These are phyloP conservation scores for Echium plantagineum DNA, from an alignment of 257 asterid species.

Conservation along the genomic window DNA sequence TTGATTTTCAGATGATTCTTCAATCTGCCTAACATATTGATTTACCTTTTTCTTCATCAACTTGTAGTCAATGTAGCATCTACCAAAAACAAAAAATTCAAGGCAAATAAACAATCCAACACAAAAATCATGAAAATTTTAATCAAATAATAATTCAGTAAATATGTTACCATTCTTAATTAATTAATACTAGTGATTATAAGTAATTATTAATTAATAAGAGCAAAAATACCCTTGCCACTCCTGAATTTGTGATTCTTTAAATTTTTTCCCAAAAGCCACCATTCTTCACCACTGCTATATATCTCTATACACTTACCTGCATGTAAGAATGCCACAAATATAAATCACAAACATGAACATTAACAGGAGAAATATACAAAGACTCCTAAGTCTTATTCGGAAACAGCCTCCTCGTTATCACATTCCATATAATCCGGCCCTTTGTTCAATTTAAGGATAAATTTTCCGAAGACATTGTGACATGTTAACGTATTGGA, in stretches of 20 bases:
- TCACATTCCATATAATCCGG: no score
- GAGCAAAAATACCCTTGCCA: constrained; percentile 34
- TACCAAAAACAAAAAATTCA: constrained; percentile 13
- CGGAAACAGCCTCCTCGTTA: no score
- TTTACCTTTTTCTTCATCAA: constrained; percentile 85
- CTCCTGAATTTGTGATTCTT: constrained; percentile 29
- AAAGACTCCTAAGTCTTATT: no score
- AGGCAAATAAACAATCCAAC: neutral
- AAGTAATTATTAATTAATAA: neutral
- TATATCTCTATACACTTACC: neutral
- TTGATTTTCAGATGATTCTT: constrained; percentile 51
- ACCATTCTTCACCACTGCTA: constrained; percentile 22
- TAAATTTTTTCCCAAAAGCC: constrained; percentile 44
- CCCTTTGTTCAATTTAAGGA: no score
- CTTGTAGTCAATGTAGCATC: constrained; percentile 95
- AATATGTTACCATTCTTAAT: no score
- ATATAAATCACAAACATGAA: no score
- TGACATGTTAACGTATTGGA: no score
- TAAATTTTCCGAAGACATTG: no score
- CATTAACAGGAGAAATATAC: neutral
- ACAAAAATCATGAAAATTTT: neutral
- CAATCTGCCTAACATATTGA: constrained; percentile 63
- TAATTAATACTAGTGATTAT: no score
- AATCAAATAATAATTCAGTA: neutral
- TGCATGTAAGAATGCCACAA: neutral